phyloP scores from a whole-genome alignment of 768 basidiomycete genomes.

The Podaxis sp. region DNA sequence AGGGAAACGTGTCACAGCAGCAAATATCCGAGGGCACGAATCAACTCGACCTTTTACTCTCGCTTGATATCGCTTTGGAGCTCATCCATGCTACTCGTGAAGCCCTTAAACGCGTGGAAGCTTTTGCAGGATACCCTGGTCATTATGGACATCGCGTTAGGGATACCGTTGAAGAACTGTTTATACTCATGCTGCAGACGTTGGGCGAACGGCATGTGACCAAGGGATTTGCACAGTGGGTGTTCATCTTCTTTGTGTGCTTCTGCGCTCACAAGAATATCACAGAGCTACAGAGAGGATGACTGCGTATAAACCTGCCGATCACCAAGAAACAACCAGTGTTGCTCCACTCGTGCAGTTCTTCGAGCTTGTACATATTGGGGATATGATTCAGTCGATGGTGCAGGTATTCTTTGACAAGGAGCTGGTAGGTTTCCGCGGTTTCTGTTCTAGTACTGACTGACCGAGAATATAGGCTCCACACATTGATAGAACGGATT shows the following conservation, averaged over 20 bases:
- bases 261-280: constrained; percentile 6
- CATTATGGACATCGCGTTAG: constrained; percentile 83
- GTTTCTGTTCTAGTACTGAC: background rate
- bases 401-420: constrained; percentile 98
- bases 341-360: constrained; percentile 95
- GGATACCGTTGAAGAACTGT: constrained; percentile 93
- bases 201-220: constrained; percentile 77
- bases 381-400: constrained; percentile 97
- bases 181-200: constrained; percentile 78
- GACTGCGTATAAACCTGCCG: constrained; percentile 85
- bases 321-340: constrained; percentile 74
- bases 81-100: constrained; percentile 94
- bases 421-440: constrained; percentile 64
- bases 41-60: constrained; percentile 84
- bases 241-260: constrained; percentile 21
- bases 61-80: constrained; percentile 86
- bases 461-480: constrained; percentile 47
- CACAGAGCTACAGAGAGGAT: constrained; percentile 85
- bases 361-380: constrained; percentile 95
- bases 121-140: constrained; percentile 85
- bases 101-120: constrained; percentile 87
- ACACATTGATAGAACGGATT: constrained; percentile 92
- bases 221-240: constrained; percentile 76
- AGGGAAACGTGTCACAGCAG: constrained; percentile 13
- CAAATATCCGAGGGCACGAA: constrained; percentile 13